Evolutionary conservation across 495 filamentous ascomycete genomes (phyloP), one percentile per base, ranked within the genome.

Genomic region (Penicillium antarcticum): DNA sequence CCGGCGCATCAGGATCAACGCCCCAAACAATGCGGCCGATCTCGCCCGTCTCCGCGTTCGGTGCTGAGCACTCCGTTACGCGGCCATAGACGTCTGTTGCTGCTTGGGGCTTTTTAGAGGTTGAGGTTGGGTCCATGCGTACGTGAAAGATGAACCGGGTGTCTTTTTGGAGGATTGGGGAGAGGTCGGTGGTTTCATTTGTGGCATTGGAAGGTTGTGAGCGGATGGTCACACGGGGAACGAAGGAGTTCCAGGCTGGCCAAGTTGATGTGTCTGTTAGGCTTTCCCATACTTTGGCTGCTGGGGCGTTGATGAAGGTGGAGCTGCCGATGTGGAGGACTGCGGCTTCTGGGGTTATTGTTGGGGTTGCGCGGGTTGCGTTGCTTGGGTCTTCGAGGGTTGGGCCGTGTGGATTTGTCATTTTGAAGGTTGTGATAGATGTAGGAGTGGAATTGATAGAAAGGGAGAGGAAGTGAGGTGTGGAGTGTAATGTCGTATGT

Each of bases 241-340:
- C 63, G 51, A 76, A 77, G 6, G 55, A 55, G 48, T 77, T 77
- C 74, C 74, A 77, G 14, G 34, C 43, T 9, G 69, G 66, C 69
- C 68, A 77, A 55, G 67, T 71, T 19, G 72, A 70, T 24, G 70
- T 75, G 50, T 77, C 59, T 18, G 58, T 68, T 2, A 76, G 61
- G 9, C 56, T 55, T 18, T 55, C 46, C 71, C 71, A 76, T 55
- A 76, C 67, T 12, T 55, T 26, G 4, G 58, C 35, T 14, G 65
- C 48, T 21, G 70, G 63, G 11, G 71, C 72, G 31, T 53, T 55
- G 54, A 74, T 70, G 24, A 58, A 45, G 44, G 52, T 63, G 23
- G 70, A 66, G 65, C 65, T 72, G 43, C 65, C 56, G 42, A 72
- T 48, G 47, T 64, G 57, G 35, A 70, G 48, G 50, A 61, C 52